Conservation (phyloP, 148 eudicot genomes). For the Rhododendron mucronatum region DNA sequence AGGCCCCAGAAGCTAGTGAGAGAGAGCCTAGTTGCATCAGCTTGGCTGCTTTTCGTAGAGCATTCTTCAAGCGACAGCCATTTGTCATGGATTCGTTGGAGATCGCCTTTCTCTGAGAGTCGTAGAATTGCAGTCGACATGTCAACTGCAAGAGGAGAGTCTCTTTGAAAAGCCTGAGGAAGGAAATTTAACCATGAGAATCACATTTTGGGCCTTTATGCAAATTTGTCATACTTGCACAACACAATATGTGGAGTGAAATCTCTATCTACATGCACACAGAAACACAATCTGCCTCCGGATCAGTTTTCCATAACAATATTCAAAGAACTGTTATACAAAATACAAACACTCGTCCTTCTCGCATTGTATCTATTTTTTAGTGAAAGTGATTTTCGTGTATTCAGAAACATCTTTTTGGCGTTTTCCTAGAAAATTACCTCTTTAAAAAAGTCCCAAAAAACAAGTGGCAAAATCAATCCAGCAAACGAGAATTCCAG, state of each 20-base stretch:
- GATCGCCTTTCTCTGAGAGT: constrained; percentile 72
- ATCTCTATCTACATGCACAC: background rate
- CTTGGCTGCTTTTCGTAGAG: constrained; percentile 31
- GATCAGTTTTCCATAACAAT: background rate
- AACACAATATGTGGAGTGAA: background rate
- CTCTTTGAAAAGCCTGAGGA: constrained; percentile 67
- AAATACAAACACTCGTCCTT: background rate
- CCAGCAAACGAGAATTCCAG: background rate
- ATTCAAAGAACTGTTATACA: background rate
- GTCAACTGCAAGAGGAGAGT: constrained; percentile 75
- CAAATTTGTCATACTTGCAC: background rate
- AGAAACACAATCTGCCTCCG: background rate
- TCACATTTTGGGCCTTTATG: background rate
- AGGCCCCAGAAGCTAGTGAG: constrained; percentile 92
- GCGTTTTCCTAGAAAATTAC: background rate
- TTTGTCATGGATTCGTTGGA: constrained; percentile 73
- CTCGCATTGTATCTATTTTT: background rate
- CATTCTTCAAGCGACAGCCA: constrained; percentile 58
- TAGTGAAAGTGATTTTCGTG: background rate
- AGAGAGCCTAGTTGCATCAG: constrained; percentile 46
- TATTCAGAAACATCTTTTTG: background rate
- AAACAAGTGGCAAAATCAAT: background rate
- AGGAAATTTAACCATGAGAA: background rate
- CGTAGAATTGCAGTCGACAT: constrained; percentile 69
- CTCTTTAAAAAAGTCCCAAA: background rate